A percentile compares a stretch with the other conserved stretches of the same genome.
These are phyloP conservation scores for Chytriomyces confervae DNA, from an alignment of 192 early-diverging fungal species.

Conservation along the genomic window DNA sequence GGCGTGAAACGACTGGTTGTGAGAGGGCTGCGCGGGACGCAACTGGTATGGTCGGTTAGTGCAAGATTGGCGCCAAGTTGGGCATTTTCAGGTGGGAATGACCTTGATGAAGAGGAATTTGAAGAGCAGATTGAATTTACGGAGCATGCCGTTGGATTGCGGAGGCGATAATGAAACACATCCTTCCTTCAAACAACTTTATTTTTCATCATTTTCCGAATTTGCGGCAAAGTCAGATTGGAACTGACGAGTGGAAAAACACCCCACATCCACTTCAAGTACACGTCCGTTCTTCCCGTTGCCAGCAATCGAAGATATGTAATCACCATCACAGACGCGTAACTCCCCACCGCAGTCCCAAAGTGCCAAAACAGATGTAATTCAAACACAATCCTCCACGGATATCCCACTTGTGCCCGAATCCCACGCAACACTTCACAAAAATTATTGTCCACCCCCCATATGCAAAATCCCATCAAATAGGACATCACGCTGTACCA, in stretches of 20 bases:
- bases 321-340: slow-evolving; percentile 35
- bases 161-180: no score
- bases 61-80: no score
- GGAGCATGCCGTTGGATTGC: no score
- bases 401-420: slow-evolving; percentile 54
- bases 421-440: slow-evolving; percentile 63
- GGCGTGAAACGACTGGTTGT: no score
- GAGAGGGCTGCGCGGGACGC: no score
- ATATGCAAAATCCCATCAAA: slow-evolving; percentile 61
- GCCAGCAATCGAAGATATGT: slow-evolving; percentile 40
- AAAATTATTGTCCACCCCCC: slow-evolving; percentile 81
- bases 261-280: slow-evolving; percentile 29
- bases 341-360: slow-evolving; percentile 45
- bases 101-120: no score
- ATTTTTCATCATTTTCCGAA: not conserved
- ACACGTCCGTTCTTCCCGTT: slow-evolving; percentile 39
- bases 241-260: slow-evolving; percentile 11
- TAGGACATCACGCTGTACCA: slow-evolving; percentile 1
- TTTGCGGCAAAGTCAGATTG: not conserved
- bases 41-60: no score
- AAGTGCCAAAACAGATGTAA: slow-evolving; percentile 59
- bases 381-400: slow-evolving; percentile 57
- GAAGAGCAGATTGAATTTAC: no score
- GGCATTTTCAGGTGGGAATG: no score
- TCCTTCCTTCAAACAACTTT: not conserved